A percentile compares a stretch with the other conserved stretches of the same genome.
These are phyloP conservation scores for Penicillium waksmanii DNA, from an alignment of 495 filamentous ascomycete genomes.

Conservation along the genomic window DNA sequence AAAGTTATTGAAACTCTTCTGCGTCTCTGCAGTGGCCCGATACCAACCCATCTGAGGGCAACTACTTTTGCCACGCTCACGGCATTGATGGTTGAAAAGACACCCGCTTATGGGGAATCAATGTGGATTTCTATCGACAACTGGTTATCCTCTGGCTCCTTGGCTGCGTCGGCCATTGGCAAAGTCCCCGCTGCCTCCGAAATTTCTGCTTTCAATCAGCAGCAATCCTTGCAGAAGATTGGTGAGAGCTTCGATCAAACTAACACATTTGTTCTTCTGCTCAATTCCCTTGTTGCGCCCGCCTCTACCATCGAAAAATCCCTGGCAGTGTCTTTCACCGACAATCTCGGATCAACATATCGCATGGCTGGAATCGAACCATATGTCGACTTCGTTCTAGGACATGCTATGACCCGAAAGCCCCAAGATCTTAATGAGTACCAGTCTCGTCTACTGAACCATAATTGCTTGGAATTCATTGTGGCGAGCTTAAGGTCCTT, in stretches of 20 bases:
- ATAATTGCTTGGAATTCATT: slow-evolving; percentile 79
- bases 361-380: slow-evolving; percentile 87
- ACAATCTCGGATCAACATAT: slow-evolving; percentile 76
- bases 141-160: slow-evolving; percentile 63
- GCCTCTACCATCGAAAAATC: slow-evolving; percentile 47
- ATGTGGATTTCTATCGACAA: slow-evolving; percentile 75
- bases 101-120: slow-evolving; percentile 56
- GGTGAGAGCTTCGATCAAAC: slow-evolving; percentile 75
- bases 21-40: slow-evolving; percentile 66
- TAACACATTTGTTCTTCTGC: slow-evolving; percentile 75
- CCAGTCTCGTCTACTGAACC: slow-evolving; percentile 71
- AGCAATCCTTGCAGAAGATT: slow-evolving; percentile 60
- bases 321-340: slow-evolving; percentile 82
- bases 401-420: slow-evolving; percentile 67
- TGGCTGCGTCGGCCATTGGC: slow-evolving; percentile 37
- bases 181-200: slow-evolving; percentile 41
- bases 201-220: slow-evolving; percentile 49
- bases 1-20: slow-evolving; percentile 68
- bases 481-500: slow-evolving; percentile 75
- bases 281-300: slow-evolving; percentile 69
- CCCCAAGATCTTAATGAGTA: slow-evolving; percentile 58
- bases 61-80: slow-evolving; percentile 71
- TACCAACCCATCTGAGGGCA: slow-evolving; percentile 75
- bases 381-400: slow-evolving; percentile 88
- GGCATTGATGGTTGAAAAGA: slow-evolving; percentile 69